Percentiles rank a stretch among this genome's conserved stretches.
Conservation (phyloP, 164 flowering plant species). For the Stephania cephalantha region DNA sequence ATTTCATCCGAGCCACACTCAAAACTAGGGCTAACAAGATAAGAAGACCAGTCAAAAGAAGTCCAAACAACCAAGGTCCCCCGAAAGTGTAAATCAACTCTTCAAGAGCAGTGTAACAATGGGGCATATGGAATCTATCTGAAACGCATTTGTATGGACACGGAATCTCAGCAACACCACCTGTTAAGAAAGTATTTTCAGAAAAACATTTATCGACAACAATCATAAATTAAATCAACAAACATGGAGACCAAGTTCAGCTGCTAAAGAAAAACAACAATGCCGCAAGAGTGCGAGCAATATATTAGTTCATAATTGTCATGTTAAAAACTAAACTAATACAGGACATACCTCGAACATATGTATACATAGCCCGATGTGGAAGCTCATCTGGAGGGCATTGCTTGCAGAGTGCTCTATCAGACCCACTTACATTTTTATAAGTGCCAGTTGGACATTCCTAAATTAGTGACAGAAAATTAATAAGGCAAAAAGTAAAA, state of each 20-base stretch:
- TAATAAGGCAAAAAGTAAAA: neutral
- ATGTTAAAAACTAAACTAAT: neutral
- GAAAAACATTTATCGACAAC: neutral
- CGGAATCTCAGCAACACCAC: constrained; percentile 78
- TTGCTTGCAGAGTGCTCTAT: constrained; percentile 51
- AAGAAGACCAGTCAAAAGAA: constrained; percentile 69
- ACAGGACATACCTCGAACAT: constrained; percentile 61
- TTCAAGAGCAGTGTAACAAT: constrained; percentile 87
- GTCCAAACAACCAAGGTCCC: constrained; percentile 93
- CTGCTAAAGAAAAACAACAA: too few species aligned
- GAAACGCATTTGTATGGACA: constrained; percentile 92
- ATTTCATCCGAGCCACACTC: constrained; percentile 89
- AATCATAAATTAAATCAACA: neutral
- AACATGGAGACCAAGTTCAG: too few species aligned
- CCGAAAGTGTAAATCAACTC: constrained; percentile 92
- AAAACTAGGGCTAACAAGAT: constrained; percentile 79
- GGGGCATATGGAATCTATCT: constrained; percentile 89
- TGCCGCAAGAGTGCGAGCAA: neutral
- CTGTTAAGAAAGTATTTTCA: constrained; percentile 36
- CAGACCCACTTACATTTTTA: constrained; percentile 82
- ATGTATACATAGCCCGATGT: constrained; percentile 60
- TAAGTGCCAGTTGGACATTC: constrained; percentile 93
- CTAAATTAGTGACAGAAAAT: constrained; percentile 30
- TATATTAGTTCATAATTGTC: neutral
- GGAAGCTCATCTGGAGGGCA: constrained; percentile 84